Evolutionary conservation across 1,284 basidiomycete genomes (phyloP), one percentile per base, ranked within the genome.

Genomic region (Exsudoporus floridanus): DNA sequence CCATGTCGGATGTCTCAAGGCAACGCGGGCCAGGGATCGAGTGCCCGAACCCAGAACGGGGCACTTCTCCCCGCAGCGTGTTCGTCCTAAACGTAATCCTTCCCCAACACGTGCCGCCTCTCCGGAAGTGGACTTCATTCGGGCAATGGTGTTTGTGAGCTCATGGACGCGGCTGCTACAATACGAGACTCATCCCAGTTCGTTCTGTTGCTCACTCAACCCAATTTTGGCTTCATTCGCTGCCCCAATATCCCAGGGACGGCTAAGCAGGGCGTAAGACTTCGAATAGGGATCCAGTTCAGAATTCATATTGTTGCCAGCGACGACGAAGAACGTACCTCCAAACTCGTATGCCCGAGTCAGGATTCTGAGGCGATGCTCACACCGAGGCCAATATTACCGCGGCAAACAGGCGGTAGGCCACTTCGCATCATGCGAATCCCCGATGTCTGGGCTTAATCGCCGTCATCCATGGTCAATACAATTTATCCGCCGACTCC

Each of bases 31-130:
- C 54, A 58, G 43, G 54, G 60, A 66, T 68, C 62, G 65, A 49
- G 55, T 61, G 49, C 34, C 65, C 55, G 60, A 54, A 50, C 46
- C 63, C 58, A 67, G 59, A 66, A 64, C 37, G 44, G 53, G 63
- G 37, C 37, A 43, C 39, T 49, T 46, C 53, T 54, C n/a, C n/a
- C n/a, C 41, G 56, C 65, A 60, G 50, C 64, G 59, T 65, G 66
- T 46, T 43, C 46, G 56, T 44, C 40, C 27, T 33, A 49, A 43
- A 69, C 64, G 64, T 66, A 66, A 66, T 33, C 30, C 40, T 52
- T 45, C 52, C 40, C 48, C 48, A 44, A 55, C 64, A 70, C 62
- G 67, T 68, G 64, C 21, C 54, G 64, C 21, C 54, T 40, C 19
- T 50, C 47, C 57, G 57, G 62, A 68, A 63, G 62, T 66, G 54